These are phyloP conservation scores for Toxicodendron radicans DNA, from an alignment of 345 rosid species.

Conservation along the genomic window DNA sequence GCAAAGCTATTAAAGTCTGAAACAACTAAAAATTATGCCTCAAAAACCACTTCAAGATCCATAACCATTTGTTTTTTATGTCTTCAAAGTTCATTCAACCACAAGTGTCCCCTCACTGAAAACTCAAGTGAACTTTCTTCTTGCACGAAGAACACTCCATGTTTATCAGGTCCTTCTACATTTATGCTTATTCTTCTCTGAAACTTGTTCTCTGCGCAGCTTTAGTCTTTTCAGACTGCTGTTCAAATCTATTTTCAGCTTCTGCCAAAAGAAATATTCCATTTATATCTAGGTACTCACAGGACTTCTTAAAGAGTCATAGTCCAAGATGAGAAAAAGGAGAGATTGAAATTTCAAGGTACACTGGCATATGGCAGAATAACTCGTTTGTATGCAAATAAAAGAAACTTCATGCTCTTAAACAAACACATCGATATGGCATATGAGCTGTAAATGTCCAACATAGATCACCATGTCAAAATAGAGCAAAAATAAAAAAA, in stretches of 20 bases:
- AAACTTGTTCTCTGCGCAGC: too few species aligned
- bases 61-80: not conserved
- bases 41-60: not conserved
- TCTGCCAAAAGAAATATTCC: not conserved
- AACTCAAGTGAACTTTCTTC: too few species aligned
- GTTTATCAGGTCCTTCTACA: too few species aligned
- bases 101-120: not conserved
- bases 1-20: conserved; percentile 1
- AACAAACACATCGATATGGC: not conserved
- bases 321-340: too few species aligned
- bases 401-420: too few species aligned
- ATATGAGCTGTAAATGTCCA: not conserved
- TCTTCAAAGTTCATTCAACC: not conserved
- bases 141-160: too few species aligned
- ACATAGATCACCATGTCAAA: not conserved
- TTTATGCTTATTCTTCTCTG: too few species aligned
- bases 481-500: not conserved
- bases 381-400: too few species aligned
- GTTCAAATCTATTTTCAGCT: too few species aligned
- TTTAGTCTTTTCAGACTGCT: too few species aligned
- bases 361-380: not conserved
- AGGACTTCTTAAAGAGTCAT: not conserved
- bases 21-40: not conserved
- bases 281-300: not conserved
- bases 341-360: not conserved